Percentiles rank a stretch among this genome's conserved stretches.
phyloP scores from a whole-genome alignment of 352 stramenopile species.

The Phytopythium cucurbitacearum region DNA sequence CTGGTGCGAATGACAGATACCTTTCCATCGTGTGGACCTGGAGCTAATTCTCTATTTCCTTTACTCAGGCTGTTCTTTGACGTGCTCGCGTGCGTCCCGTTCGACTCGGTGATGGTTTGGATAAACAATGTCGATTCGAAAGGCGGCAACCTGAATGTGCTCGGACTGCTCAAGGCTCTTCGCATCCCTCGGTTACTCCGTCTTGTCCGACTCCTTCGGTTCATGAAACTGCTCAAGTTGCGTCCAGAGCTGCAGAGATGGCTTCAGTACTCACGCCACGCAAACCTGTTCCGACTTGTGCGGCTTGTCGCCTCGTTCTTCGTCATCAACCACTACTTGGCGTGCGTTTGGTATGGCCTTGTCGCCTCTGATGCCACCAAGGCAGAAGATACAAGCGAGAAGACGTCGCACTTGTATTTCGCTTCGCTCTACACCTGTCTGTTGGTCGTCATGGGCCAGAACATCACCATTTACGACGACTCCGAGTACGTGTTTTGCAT shows the following conservation, averaged over 20 bases:
- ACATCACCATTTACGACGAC: slow-evolving; percentile 63
- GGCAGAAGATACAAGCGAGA: slow-evolving; percentile 19
- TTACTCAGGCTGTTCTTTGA: slow-evolving; percentile 69
- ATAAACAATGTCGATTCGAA: slow-evolving; percentile 39
- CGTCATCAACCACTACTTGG: slow-evolving; percentile 74
- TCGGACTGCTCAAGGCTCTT: slow-evolving; percentile 66
- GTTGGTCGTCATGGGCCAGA: slow-evolving; percentile 79
- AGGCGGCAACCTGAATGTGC: slow-evolving; percentile 46
- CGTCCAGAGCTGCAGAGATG: slow-evolving; percentile 68
- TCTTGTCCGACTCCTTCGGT: slow-evolving; percentile 55
- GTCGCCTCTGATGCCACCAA: slow-evolving; percentile 57
- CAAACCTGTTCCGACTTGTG: slow-evolving; percentile 66
- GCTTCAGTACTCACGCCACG: slow-evolving; percentile 78
- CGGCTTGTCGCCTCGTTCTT: slow-evolving; percentile 64
- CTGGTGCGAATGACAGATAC: slow-evolving; percentile 29
- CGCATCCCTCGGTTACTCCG: slow-evolving; percentile 64
- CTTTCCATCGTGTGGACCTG: not conserved
- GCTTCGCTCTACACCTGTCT: slow-evolving; percentile 63
- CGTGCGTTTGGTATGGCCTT: slow-evolving; percentile 70
- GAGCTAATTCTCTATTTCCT: not conserved
- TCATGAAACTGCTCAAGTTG: slow-evolving; percentile 74
- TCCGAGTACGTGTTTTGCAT: slow-evolving; percentile 74
- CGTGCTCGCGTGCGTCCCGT: slow-evolving; percentile 68
- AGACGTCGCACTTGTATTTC: slow-evolving; percentile 45
- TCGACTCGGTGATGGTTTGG: slow-evolving; percentile 55